Base-by-base conservation (phyloP, 75 land plant species). In the Ceratopteris richardii region DNA sequence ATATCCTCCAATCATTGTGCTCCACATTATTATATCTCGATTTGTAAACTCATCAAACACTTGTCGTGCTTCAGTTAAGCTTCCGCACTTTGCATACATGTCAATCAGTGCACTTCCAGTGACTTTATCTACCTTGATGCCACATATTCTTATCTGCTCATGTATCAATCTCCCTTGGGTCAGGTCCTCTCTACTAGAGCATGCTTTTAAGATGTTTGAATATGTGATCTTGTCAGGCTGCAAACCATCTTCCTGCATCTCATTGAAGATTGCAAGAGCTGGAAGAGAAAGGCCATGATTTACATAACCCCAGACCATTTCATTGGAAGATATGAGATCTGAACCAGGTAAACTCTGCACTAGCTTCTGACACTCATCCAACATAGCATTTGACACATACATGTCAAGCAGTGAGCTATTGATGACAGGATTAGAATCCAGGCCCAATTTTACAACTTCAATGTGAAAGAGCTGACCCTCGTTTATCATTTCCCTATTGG, bases 1-100 rank as follows among this genome's bases (percentile, higher is more conserved):
- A 63, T 80, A 73, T 22, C 84, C 84, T 47, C 78, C 81, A 21
- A 87, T n/a, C 79, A 87, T 65, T 2, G 86, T 39, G 46, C 81
- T 80, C 81, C 83, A 87, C 10, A 82, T 68, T 19, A 83, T 81
- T 18, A 41, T n/a, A 48, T 70, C 80, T 58, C 61, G 82, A 1
- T 31, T 31, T 23, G 64, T 42, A 59, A 77, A 69, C 70, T 60
- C 79, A 56, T 83, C 82, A 51, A 80, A 87, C 71, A 83, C 64
- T 41, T 44, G 60, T 1, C 74, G 59, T 1, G 91, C 91, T 39
- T 54, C 55, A 7, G 6, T 31, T 2, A 75, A 58, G 21, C 76
- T 73, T 0, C 77, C 41, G 24, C 81, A 83, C 30, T 80, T 71
- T n/a, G 71, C 69, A 56, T 86, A 86, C 86, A 83, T 80, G 66